phyloP scores from a whole-genome alignment of 768 basidiomycete species.

The Suillus luteus region DNA sequence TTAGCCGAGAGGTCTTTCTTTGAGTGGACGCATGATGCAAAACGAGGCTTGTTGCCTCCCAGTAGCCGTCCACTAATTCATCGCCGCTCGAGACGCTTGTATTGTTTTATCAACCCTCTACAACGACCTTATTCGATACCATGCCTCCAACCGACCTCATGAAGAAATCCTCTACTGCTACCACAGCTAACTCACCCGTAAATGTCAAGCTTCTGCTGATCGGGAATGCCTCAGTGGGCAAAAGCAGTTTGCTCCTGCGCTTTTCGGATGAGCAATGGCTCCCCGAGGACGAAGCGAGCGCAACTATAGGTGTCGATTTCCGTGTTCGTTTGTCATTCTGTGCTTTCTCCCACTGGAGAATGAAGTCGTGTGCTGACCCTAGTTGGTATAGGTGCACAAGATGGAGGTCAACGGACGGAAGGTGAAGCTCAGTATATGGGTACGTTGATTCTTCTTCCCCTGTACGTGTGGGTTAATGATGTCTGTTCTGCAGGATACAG shows the following conservation, averaged over 20 bases:
- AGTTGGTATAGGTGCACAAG: slow-evolving; percentile 67
- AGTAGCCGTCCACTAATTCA: background rate
- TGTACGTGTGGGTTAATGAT: background rate
- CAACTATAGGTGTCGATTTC: slow-evolving; percentile 86
- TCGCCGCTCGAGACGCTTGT: slow-evolving; percentile 21
- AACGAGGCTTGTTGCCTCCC: slow-evolving; percentile 1
- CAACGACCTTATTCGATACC: background rate
- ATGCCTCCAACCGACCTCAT: slow-evolving; percentile 15
- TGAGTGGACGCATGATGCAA: background rate
- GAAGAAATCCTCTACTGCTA: slow-evolving; percentile 29
- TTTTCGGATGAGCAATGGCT: slow-evolving; percentile 98
- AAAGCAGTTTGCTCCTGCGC: slow-evolving; percentile 87
- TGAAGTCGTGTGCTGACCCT: slow-evolving; percentile 7
- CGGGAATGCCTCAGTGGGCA: slow-evolving; percentile 89
- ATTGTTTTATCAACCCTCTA: slow-evolving; percentile 2
- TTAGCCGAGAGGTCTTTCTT: slow-evolving; percentile 7
- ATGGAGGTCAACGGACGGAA: slow-evolving; percentile 83
- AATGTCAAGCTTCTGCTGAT: slow-evolving; percentile 86
- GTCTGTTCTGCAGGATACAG: slow-evolving; percentile 69
- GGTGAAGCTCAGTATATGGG: slow-evolving; percentile 97
- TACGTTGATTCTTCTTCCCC: slow-evolving; percentile 31
- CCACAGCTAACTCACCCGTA: slow-evolving; percentile 37
- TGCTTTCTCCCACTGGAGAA: background rate
- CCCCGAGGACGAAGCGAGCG: slow-evolving; percentile 85
- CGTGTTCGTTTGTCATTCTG: slow-evolving; percentile 52